Evolutionary conservation across 2,329 filamentous ascomycete species (phyloP).

Genomic region (Botryotinia convoluta): DNA sequence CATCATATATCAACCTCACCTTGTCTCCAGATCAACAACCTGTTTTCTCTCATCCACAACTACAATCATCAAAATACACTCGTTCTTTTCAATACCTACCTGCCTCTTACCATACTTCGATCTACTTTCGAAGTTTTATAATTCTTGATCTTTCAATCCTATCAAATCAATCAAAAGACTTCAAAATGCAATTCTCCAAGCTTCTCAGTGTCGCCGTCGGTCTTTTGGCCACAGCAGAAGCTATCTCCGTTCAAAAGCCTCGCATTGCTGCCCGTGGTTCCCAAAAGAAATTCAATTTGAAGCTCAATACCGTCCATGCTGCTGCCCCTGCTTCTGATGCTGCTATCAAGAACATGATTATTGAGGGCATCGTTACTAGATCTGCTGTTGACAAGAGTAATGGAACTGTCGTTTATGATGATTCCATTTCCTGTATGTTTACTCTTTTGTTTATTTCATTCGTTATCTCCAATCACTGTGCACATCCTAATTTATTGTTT

Average conservation of each 20-base stretch:
- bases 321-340: constrained; percentile 11
- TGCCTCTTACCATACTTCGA: constrained; percentile 2
- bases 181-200: constrained; percentile 20
- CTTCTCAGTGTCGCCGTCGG: constrained; percentile 17
- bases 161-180: background rate
- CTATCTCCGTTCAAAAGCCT: constrained; percentile 10
- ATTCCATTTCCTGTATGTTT: constrained; percentile 20
- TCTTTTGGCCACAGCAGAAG: constrained; percentile 18
- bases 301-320: constrained; percentile 17
- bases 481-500: constrained; percentile 23
- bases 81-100: background rate
- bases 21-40: background rate
- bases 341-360: background rate
- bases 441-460: background rate
- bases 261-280: constrained; percentile 1
- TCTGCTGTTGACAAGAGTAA: constrained; percentile 9
- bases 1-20: constrained; percentile 17
- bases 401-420: constrained; percentile 13
- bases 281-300: constrained; percentile 1
- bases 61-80: constrained; percentile 1
- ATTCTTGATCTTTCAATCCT: background rate
- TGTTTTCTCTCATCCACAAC: constrained; percentile 1
- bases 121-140: background rate
- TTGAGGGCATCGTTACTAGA: constrained; percentile 11
- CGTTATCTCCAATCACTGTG: constrained; percentile 13